Evolutionary conservation across 192 early-diverging fungal genomes (phyloP).

Genomic region (Neocallimastix lanati): DNA sequence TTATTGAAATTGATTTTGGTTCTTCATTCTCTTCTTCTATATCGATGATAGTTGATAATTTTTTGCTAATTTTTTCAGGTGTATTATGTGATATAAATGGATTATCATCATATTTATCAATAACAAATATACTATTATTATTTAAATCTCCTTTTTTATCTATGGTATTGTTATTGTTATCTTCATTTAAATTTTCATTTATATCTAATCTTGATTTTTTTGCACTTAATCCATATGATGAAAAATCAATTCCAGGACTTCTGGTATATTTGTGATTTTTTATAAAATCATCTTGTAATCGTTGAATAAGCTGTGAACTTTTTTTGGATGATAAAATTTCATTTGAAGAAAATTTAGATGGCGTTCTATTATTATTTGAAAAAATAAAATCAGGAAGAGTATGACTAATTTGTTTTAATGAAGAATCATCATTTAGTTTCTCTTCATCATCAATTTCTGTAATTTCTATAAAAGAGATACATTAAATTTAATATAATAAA

Average conservation of each 20-base stretch:
- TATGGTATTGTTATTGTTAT: too few species aligned
- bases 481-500: too few species aligned
- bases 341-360: neutral
- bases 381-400: neutral
- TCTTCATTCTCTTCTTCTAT: neutral
- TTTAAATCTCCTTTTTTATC: neutral
- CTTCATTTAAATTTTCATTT: neutral
- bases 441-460: neutral
- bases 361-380: neutral
- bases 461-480: too few species aligned
- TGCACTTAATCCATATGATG: neutral
- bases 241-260: neutral
- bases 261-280: neutral
- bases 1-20: too few species aligned
- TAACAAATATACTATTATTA: neutral
- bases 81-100: neutral
- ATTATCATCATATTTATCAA: neutral
- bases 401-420: neutral
- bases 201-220: neutral
- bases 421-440: neutral
- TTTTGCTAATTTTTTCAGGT: neutral
- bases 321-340: neutral
- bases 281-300: neutral
- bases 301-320: neutral
- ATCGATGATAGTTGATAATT: neutral